Base-by-base conservation (phyloP, 768 basidiomycete genomes). In the Naganishia randhawae region DNA sequence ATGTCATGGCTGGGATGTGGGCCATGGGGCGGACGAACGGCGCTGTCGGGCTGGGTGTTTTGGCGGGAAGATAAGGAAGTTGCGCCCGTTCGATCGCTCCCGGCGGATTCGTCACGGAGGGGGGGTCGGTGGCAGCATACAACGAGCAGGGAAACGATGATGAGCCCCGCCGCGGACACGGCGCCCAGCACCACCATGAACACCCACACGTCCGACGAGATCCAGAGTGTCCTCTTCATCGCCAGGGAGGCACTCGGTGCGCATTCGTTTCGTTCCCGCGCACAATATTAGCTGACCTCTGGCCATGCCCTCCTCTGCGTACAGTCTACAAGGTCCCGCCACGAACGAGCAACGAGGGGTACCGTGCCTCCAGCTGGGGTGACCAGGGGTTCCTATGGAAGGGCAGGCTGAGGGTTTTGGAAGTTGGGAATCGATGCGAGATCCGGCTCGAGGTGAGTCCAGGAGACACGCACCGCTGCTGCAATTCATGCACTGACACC, bases 301-400 rank as follows among this genome's bases (percentile, higher is more conserved):
- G 11, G 11, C 35, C 35, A 14, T 3, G 1, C 35, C 54, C 35
- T 39, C 35, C 1, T 17, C n/a, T n/a, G 3, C 42, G 16, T 51
- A 25, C 79, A 94, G 93, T 95, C 41, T 95, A 88, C 83, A 91
- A 88, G 82, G 91, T 96, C 53, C 93, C 93, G 1, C 87, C 92
- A 53, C 82, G 93, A 74, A 91, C 86, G 75, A 85, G 84, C 42
- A 89, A 92, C 74, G 90, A 92, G 76, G 93, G 93, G 10, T 89
- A 95, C 81, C 88, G 91, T 63, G 93, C 93, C 13, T 88, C 87
- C 65, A 90, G 92, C 72, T 97, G 93, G 93, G 91, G 92, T 17
- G 85, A 94, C 48, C 85, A 85, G 19, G 75, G 84, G 65, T 91
- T 91, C 4, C 80, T 97, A 27, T 97, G 93, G 93, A 94, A 94